Base-by-base conservation (phyloP, 768 basidiomycete genomes). In the Rhizopogon sp. region DNA sequence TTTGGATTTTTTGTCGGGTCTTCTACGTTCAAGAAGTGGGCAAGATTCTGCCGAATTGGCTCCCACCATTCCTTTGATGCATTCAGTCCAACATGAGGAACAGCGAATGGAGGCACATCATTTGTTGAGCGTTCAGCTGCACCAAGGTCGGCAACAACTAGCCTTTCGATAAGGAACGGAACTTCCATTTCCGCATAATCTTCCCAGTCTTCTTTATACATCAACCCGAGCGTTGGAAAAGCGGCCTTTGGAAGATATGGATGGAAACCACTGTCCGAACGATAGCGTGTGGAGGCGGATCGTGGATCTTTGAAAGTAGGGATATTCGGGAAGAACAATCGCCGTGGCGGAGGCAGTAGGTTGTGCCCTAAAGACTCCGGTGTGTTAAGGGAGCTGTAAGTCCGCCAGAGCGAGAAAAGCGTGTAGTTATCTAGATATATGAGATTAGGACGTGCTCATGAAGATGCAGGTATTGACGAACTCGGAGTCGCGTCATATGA, bases 141-240 rank as follows among this genome's bases (percentile, higher is more conserved):
- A n/a, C 80, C 77, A 44, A 85, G 74, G 63, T 95, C 92, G 0
- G 84, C 85, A 35, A 97, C 72, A 33, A 96, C 82, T 11, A 90
- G 74, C 10, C 90, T 84, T 60, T 89, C 86, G 52, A 91, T 71
- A 16, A 93, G 62, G 66, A 85, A 92, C 0, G 93, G 88, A 16
- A 83, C 76, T 17, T 77, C 74, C 62, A 90, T 80, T 55, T 79
- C 75, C 39, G 79, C 76, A 60, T 86, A 85, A 69, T 95, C 93
- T 45, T 79, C 75, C 82, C 90, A 93, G 62, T 94, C 92, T 55
- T 85, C 80, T 16, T 73, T 55, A 66, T 85, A 92, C 73, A 88
- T 79, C 50, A 85, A 69, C 2, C 77, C 81, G 58, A 88, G 76
- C 14, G 76, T 79, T 0, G 90, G 88, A 63, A 90, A 88, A n/a